These are phyloP conservation scores for Alternaria sp. DNA, from an alignment of 2,329 filamentous ascomycete species.

Conservation along the genomic window DNA sequence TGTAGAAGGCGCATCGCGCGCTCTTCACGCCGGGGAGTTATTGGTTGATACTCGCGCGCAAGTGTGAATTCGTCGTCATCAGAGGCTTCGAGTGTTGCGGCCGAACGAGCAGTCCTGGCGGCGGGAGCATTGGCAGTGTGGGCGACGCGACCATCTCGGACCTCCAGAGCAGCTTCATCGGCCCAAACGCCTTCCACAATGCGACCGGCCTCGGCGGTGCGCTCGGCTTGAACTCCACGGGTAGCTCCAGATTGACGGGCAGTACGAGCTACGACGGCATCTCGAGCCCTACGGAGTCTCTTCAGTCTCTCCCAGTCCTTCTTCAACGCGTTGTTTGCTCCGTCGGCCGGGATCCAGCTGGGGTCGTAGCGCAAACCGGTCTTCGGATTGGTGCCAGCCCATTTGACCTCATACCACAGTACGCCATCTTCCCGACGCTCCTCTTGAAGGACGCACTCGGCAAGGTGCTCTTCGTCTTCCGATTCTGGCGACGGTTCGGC, in stretches of 20 bases:
- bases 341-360: not conserved
- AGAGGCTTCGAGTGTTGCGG: not conserved
- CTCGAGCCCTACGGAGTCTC: not conserved
- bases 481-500: not conserved
- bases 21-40: not conserved
- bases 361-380: not conserved
- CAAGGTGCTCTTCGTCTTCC: not conserved
- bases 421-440: not conserved
- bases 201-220: not conserved
- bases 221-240: not conserved
- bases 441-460: not conserved
- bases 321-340: not conserved
- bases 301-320: not conserved
- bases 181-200: not conserved
- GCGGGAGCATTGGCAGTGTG: not conserved
- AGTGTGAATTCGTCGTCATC: not conserved
- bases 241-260: no score
- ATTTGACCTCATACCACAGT: not conserved
- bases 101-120: not conserved
- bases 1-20: not conserved
- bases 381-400: not conserved
- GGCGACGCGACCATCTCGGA: not conserved
- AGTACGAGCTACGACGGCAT: not conserved
- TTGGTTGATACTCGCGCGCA: not conserved
- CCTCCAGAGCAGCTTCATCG: not conserved